Base-by-base conservation (phyloP, 352 stramenopile genomes). In the Phytophthora boehmeriae region DNA sequence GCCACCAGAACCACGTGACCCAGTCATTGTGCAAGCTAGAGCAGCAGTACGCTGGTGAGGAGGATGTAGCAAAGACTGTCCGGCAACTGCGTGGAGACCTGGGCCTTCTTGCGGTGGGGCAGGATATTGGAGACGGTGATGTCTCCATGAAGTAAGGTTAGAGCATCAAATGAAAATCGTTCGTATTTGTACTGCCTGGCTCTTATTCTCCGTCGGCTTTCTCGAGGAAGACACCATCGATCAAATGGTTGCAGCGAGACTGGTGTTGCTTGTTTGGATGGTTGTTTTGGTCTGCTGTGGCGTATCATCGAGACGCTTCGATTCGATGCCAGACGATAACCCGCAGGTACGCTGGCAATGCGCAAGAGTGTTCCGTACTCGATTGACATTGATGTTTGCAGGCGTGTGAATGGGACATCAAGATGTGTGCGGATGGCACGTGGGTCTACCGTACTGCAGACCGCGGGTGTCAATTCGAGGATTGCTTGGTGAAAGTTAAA, bases 401-500 rank as follows among this genome's bases (percentile, higher is more conserved):
- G 82, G 66, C 67, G 10, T 91, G 82, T 53, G 38, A 72, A 44
- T 89, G 78, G 82, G 79, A 88, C 53, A 56, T 89, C 46, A 79
- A 76, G 44, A 70, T 91, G 32, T 91, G 82, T 22, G 61, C 48
- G 25, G 79, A 91, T 56, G 79, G 79, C 46, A 88, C 79, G 50
- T 91, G 82, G 82, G 77, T 88, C 14, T 86, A 89, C 36, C 69
- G 79, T 2, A 51, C 73, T 34, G 62, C 64, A 6, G 71, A 85
- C 30, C 59, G 54, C 13, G 56, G 74, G 22, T 91, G 81, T 54
- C 54, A 63, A 13, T 91, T 89, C 28, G 66, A 75, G 20, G 66
- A 78, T 13, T 90, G 81, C 55, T 73, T 77, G 65, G 64, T 80
- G 50, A 28, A 49, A 6, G 19, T 19, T 57, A 8, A 28, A 2